A percentile compares a stretch with the other conserved stretches of the same genome.
Evolutionary conservation across 768 basidiomycete genomes (phyloP).

Genomic region (Baorangia bicolor): DNA sequence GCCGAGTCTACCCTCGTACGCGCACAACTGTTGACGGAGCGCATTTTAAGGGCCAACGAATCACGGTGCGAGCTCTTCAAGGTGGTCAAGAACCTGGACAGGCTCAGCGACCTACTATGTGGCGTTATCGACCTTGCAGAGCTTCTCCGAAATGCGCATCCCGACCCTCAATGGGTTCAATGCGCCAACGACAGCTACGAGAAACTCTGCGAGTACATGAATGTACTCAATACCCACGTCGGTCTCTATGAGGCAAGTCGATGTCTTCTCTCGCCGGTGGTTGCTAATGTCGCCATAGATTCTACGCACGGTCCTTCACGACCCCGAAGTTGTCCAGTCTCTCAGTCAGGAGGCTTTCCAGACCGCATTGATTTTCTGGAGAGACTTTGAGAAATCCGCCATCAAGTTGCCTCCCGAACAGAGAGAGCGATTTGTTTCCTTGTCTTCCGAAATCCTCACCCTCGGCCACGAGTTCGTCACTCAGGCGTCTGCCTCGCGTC

Average conservation of each 20-base stretch:
- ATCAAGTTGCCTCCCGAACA: slow-evolving; percentile 81
- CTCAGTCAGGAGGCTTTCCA: slow-evolving; percentile 75
- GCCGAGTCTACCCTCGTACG: slow-evolving; percentile 79
- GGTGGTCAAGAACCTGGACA: slow-evolving; percentile 94
- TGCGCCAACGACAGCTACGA: slow-evolving; percentile 89
- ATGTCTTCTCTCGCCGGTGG: slow-evolving; percentile 3
- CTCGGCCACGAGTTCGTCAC: slow-evolving; percentile 86
- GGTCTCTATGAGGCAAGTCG: slow-evolving; percentile 81
- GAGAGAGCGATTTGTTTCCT: slow-evolving; percentile 78
- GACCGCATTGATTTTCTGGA: slow-evolving; percentile 91
- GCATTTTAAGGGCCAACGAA: slow-evolving; percentile 73
- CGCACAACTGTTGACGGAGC: slow-evolving; percentile 78
- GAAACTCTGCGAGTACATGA: slow-evolving; percentile 95
- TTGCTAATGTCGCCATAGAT: slow-evolving; percentile 47
- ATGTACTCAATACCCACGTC: slow-evolving; percentile 90
- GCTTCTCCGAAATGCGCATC: slow-evolving; percentile 90
- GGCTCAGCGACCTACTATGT: slow-evolving; percentile 94
- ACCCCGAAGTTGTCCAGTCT: slow-evolving; percentile 61
- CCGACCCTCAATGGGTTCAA: slow-evolving; percentile 78
- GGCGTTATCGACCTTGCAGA: slow-evolving; percentile 97
- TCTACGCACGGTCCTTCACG: slow-evolving; percentile 65
- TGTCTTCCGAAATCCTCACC: slow-evolving; percentile 85
- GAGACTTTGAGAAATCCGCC: slow-evolving; percentile 97
- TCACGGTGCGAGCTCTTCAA: slow-evolving; percentile 73
- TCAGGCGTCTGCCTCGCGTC: slow-evolving; percentile 59